Evolutionary conservation across 1,284 basidiomycete species (phyloP).

Genomic region (Phenoliferia sp.): DNA sequence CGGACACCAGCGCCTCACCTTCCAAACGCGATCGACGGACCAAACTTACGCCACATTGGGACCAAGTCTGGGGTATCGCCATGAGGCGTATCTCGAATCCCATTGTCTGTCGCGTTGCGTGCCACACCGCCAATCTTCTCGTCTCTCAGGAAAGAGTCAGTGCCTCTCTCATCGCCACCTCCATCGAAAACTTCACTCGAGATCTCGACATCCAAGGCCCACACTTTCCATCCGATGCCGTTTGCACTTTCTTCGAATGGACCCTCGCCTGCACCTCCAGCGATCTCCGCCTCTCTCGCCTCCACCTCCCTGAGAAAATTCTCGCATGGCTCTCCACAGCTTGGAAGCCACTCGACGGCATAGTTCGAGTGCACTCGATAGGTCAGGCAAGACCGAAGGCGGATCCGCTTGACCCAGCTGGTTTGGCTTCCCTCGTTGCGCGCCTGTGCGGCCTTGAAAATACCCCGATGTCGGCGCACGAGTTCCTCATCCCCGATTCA

Average conservation of each 20-base stretch:
- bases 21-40: background rate
- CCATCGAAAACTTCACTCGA: constrained; percentile 68
- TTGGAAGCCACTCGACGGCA: constrained; percentile 57
- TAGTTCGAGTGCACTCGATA: constrained; percentile 11
- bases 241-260: constrained; percentile 69
- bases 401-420: constrained; percentile 53
- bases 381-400: constrained; percentile 41
- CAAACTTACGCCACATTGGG: constrained; percentile 51
- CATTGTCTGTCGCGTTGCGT: constrained; percentile 68
- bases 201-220: constrained; percentile 85
- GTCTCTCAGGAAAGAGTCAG: constrained; percentile 51
- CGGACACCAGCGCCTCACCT: background rate
- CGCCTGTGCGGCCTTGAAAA: constrained; percentile 42
- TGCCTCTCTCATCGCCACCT: constrained; percentile 55
- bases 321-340: constrained; percentile 72
- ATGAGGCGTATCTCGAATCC: constrained; percentile 65
- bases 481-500: constrained; percentile 42
- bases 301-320: constrained; percentile 76
- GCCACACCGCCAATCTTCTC: constrained; percentile 59
- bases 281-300: constrained; percentile 71
- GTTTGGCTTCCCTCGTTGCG: constrained; percentile 59
- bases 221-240: constrained; percentile 72
- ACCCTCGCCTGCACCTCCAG: constrained; percentile 64
- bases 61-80: constrained; percentile 72
- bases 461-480: constrained; percentile 7